Percentiles rank a stretch among this genome's conserved stretches.
Conservation (phyloP, 2,329 filamentous ascomycete genomes). For the Talaromyces piceae region DNA sequence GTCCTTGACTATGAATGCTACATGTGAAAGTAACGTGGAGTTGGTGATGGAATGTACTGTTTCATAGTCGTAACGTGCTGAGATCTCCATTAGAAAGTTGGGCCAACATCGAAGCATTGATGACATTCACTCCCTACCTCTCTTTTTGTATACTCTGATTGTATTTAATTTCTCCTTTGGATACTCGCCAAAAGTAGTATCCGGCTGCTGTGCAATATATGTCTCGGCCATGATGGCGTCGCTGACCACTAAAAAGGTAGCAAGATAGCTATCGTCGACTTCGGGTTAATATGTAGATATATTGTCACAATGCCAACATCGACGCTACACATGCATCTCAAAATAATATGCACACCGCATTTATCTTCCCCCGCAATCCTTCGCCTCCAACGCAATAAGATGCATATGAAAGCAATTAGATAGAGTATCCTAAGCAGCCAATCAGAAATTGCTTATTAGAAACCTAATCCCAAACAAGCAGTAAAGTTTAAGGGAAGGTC, state of each 20-base stretch:
- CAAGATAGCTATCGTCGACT: no score
- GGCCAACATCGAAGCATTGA: background rate
- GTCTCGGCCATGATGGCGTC: background rate
- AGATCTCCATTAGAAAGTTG: background rate
- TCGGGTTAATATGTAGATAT: no score
- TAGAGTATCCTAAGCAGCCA: background rate
- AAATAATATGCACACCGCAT: background rate
- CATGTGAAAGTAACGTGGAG: slow-evolving; percentile 10
- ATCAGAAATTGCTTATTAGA: background rate
- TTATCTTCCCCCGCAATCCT: background rate
- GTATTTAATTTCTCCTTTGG: slow-evolving; percentile 7
- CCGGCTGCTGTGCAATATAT: background rate
- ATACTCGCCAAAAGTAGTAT: background rate
- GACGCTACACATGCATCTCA: no score
- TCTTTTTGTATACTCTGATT: slow-evolving; percentile 8
- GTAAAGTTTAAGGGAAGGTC: background rate
- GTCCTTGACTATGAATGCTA: slow-evolving; percentile 9
- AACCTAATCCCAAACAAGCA: background rate
- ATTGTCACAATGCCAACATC: no score
- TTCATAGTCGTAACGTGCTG: slow-evolving; percentile 10
- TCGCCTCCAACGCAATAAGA: background rate
- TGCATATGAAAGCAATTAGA: background rate
- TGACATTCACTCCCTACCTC: background rate
- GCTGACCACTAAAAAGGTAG: background rate
- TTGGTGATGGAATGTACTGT: slow-evolving; percentile 11